phyloP scores from a whole-genome alignment of 2,329 filamentous ascomycete species.

The Ascochyta lentis region DNA sequence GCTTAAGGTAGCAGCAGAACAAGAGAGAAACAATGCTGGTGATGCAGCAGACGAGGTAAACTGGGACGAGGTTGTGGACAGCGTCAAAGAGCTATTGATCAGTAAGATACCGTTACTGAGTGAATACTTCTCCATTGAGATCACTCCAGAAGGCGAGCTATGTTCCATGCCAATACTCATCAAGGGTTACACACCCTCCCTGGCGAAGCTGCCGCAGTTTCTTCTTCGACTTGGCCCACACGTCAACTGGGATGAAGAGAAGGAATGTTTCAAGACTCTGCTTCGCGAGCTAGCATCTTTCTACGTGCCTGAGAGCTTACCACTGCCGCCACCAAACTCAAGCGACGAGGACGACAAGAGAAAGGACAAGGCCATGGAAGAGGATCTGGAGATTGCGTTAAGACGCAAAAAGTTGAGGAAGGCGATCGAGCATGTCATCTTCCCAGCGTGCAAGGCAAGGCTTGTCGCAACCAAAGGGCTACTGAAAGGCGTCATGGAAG shows the following conservation, averaged over 20 bases:
- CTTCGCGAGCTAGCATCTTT: conserved; percentile 86
- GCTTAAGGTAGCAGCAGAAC: conserved; percentile 73
- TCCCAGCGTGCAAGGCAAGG: conserved; percentile 84
- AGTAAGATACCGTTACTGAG: conserved; percentile 82
- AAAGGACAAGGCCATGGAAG: conserved; percentile 29
- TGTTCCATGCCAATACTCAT: conserved; percentile 81
- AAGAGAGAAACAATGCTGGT: conserved; percentile 65
- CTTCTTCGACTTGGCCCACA: conserved; percentile 86
- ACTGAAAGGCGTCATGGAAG: conserved; percentile 80
- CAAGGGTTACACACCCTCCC: conserved; percentile 84
- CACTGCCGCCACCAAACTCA: conserved; percentile 51
- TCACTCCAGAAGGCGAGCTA: conserved; percentile 79
- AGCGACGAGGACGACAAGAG: conserved; percentile 52
- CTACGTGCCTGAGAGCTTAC: conserved; percentile 87
- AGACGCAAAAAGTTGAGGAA: conserved; percentile 74
- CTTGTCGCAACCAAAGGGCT: conserved; percentile 82
- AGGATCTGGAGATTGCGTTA: conserved; percentile 51
- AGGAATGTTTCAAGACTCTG: conserved; percentile 83
- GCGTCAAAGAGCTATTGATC: conserved; percentile 72
- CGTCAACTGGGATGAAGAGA: conserved; percentile 86
- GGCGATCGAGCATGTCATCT: conserved; percentile 83
- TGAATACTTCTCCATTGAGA: conserved; percentile 90
- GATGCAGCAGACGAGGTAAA: conserved; percentile 63
- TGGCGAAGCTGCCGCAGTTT: conserved; percentile 88
- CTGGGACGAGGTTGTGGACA: conserved; percentile 68